Evolutionary conservation across 371 early-diverging fungal genomes (phyloP).

Genomic region (Conidiobolus incongruus): DNA sequence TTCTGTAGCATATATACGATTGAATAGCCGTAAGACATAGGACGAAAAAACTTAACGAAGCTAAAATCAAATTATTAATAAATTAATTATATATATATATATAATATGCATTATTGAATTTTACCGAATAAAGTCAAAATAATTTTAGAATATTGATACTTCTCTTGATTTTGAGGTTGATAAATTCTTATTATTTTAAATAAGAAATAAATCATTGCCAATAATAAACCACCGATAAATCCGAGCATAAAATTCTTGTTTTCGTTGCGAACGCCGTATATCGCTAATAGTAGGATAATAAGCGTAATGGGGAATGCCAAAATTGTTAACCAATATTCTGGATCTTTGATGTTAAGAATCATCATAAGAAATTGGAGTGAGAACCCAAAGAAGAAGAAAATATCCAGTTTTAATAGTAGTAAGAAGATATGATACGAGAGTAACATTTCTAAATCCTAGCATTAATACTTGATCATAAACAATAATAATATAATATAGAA

Average conservation of each 20-base stretch:
- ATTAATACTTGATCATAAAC: background rate
- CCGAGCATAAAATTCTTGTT: slow-evolving; percentile 15
- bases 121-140: slow-evolving; percentile 76
- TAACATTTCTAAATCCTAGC: slow-evolving; percentile 34
- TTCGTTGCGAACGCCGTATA: slow-evolving; percentile 56
- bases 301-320: slow-evolving; percentile 49
- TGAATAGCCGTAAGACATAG: slow-evolving; percentile 42
- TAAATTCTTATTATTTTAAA: slow-evolving; percentile 70
- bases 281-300: slow-evolving; percentile 38
- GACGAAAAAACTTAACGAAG: slow-evolving; percentile 32
- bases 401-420: slow-evolving; percentile 65
- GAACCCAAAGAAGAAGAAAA: slow-evolving; percentile 73
- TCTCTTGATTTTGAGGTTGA: slow-evolving; percentile 22
- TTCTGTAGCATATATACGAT: slow-evolving; percentile 37
- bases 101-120: no score
- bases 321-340: slow-evolving; percentile 51
- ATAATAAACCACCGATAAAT: slow-evolving; percentile 21
- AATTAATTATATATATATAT: no score
- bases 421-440: slow-evolving; percentile 71
- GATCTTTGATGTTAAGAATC: slow-evolving; percentile 32
- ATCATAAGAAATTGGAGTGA: slow-evolving; percentile 73
- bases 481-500: background rate
- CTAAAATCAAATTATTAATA: slow-evolving; percentile 10
- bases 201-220: slow-evolving; percentile 56
- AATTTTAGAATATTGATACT: slow-evolving; percentile 33